Percentiles rank a stretch among this genome's conserved stretches.
Conservation (phyloP, 2,329 filamentous ascomycete genomes). For the Didymella glomerata region DNA sequence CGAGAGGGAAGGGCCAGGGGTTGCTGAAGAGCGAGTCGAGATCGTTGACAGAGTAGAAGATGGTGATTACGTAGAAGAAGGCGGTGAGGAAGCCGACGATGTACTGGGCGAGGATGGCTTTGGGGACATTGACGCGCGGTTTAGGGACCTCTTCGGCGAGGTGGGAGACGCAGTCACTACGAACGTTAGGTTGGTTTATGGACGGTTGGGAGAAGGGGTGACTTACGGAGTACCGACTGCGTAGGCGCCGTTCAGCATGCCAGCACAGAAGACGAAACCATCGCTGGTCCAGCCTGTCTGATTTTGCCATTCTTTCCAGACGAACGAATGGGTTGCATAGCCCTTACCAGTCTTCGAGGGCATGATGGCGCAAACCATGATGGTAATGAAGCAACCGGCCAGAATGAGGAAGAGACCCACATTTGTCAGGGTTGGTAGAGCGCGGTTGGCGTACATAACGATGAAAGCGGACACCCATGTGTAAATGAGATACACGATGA, state of each 20-base stretch:
- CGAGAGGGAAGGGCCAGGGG: conserved; percentile 66
- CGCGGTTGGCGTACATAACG: conserved; percentile 64
- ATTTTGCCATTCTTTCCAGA: conserved; percentile 59
- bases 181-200: conserved; percentile 3
- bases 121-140: conserved; percentile 52
- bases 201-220: too few species aligned
- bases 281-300: conserved; percentile 58
- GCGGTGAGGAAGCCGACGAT: conserved; percentile 49
- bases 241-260: conserved; percentile 75
- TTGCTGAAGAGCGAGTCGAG: conserved; percentile 62
- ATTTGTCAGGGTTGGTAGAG: conserved; percentile 62
- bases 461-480: conserved; percentile 57
- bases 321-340: conserved; percentile 53
- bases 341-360: conserved; percentile 55
- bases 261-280: conserved; percentile 70
- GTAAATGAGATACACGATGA: conserved; percentile 58
- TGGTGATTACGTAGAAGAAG: conserved; percentile 50
- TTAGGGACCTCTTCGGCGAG: conserved; percentile 62
- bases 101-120: conserved; percentile 52
- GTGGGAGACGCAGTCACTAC: conserved; percentile 68
- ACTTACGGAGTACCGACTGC: conserved; percentile 67
- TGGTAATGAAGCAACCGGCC: conserved; percentile 63
- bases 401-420: conserved; percentile 64
- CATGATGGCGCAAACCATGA: conserved; percentile 66
- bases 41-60: conserved; percentile 67